Base-by-base conservation (phyloP, 345 rosid genomes). In the Hypericum androsaemum region DNA sequence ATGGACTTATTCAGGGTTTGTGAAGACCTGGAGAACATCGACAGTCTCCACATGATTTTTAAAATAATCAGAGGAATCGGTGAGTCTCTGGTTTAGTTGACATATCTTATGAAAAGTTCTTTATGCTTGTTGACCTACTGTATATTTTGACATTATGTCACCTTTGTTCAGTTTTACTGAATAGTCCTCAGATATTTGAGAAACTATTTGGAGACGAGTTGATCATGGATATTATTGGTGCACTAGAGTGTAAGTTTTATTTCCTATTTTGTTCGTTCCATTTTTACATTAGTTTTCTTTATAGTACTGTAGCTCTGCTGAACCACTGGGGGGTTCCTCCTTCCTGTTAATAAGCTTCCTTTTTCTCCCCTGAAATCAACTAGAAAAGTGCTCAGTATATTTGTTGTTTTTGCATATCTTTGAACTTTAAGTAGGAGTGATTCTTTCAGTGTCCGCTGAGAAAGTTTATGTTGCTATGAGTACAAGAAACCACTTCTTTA, bases 161-260 rank as follows among this genome's bases (percentile, higher is more conserved):
- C 55, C 40, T 64, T 43, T 41, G 57, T 53, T 80, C 86, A 92
- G 98, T 92, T 72, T 67, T 81, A 59, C 80, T 92, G 59, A 88
- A 84, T 61, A 88, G 74, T 65, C 71, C 76, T 71, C 86, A 76
- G 71, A 77, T 92, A 53, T 80, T 88, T 53, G 94, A 81, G 65
- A 84, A 73, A 73, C 74, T 88, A 52, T 80, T 85, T 52, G 94
- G 82, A 70, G 89, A 88, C 75, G 86, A 81, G 52, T 69, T 84
- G 67, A 78, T 92, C 70, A 79, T 92, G 88, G 86, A 88, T 63
- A 67, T 81, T 53, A 75, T 92, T 39, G 95, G 98, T 52, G 72
- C 95, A 58, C 96, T 92, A 10, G 98, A 88, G 77, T 81, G 98
- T 92, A 79, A 80, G 95, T 66, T 37, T 43, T 28, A 10, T 49